Evolutionary conservation across 1,139 yeast species (phyloP).

Genomic region (Debaryomyces psychrophilus): DNA sequence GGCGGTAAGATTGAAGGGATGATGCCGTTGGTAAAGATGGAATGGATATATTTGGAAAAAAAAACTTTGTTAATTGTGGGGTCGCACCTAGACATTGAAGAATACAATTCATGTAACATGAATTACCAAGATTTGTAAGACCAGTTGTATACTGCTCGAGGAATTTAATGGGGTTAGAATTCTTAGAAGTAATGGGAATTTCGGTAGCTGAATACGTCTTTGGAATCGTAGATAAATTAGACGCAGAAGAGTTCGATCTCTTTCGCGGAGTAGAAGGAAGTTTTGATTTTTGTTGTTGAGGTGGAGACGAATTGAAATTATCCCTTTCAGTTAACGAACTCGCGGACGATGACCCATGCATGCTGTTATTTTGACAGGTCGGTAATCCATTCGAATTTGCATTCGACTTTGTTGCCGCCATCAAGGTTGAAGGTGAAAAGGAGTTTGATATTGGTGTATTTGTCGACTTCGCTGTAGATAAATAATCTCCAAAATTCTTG

Average conservation of each 20-base stretch:
- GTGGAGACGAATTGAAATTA: slow-evolving; percentile 11
- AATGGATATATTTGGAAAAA: slow-evolving; percentile 34
- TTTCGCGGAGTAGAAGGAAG: slow-evolving; percentile 2
- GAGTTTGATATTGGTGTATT: slow-evolving; percentile 25
- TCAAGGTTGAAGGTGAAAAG: slow-evolving; percentile 7
- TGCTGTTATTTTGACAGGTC: not conserved
- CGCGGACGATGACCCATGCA: not conserved
- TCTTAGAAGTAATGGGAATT: not conserved
- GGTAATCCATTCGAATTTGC: not conserved
- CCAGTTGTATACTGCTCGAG: slow-evolving; percentile 54
- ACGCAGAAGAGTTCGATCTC: slow-evolving; percentile 3
- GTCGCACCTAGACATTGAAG: slow-evolving; percentile 73
- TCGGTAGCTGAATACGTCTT: not conserved
- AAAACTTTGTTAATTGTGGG: slow-evolving; percentile 46
- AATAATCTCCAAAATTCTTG: slow-evolving; percentile 43
- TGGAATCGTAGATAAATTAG: not conserved
- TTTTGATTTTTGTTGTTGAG: slow-evolving; percentile 19
- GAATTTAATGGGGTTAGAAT: slow-evolving; percentile 24
- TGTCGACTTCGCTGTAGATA: slow-evolving; percentile 36
- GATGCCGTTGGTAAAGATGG: slow-evolving; percentile 23
- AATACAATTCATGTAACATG: slow-evolving; percentile 92
- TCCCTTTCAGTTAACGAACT: not conserved
- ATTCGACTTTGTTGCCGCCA: not conserved
- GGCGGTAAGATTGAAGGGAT: slow-evolving; percentile 53
- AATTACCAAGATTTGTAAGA: slow-evolving; percentile 80